Base-by-base conservation (phyloP, 495 filamentous ascomycete species). In the Baudoinia panamericana region DNA sequence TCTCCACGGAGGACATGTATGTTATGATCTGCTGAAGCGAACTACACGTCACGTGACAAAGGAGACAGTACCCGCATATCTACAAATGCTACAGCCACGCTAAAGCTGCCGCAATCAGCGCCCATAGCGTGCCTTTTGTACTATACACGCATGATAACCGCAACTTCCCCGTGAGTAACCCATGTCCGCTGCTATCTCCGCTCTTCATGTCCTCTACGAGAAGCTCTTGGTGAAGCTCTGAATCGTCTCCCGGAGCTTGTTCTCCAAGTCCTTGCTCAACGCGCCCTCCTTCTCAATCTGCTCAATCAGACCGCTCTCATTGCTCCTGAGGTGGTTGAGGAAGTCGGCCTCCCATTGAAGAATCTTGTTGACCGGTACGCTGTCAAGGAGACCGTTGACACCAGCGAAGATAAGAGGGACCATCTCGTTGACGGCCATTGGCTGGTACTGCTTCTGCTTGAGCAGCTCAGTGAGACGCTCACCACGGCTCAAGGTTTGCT, bases 401-500 rank as follows among this genome's bases (percentile, higher is more conserved):
- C 90, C 90, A 56, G 90, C 90, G 70, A 79, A 97, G 73, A 97
- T 96, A 48, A 97, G 78, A 50, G 90, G 90, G 70, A 97, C 90
- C 86, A 96, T 95, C 69, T 96, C 90, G 72, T 87, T 83, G 55
- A 96, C 90, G 56, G 84, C 82, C 90, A 96, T 96, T 56, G 90
- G 90, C 26, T 77, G 78, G 77, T 96, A 97, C 72, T 97, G 90
- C 81, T 94, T 95, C 75, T 97, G 90, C 81, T 95, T 97, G 60
- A 95, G 84, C 54, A 95, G 82, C 75, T 95, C 86, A 51, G 86
- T 95, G 60, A 97, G 81, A 69, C 90, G 86, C 74, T 96, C 86
- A 82, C 90, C 90, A 81, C 90, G 92, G 73, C 68, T 80, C 45
- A 97, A 78, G 43, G 90, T 97, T 72, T 96, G 92, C 78, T 96